Base-by-base conservation (phyloP, 2,329 filamentous ascomycete species). In the Colletotrichum musicola region DNA sequence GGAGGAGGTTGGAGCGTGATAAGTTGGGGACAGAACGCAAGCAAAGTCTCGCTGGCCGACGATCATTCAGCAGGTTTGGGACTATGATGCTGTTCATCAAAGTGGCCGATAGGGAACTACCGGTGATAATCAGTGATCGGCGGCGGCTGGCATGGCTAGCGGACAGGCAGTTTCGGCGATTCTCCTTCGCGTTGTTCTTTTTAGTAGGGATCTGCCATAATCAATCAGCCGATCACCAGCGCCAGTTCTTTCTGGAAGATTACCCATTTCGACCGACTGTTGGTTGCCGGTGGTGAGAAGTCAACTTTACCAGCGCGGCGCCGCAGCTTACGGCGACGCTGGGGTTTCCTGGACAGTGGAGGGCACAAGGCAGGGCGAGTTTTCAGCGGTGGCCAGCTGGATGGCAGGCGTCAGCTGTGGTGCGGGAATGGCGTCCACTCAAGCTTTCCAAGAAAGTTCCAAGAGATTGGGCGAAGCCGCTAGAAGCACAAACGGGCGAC, bases 361-460 rank as follows among this genome's bases (percentile, higher is more conserved):
- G 20, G 27, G 18, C 35, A 57, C 35, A 9, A 35, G 42, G 62
- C 51, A 66, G 62, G 67, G 63, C 50, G 63, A 57, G 25, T 47
- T 14, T 65, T 65, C 54, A 64, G 55, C 61, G 30, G 25, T 54
- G 58, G 42, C 35, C 55, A 60, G 65, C 62, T 68, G 60, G 62
- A 64, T n/a, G 47, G 18, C 46, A 67, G 35, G 67, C 57, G 57
- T 44, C 47, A 64, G 65, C 61, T 59, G 65, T 53, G 47, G 62
- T 68, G 64, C 67, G 67, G 67, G 51, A 62, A 68, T 62, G 67
- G 67, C 63, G 67, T 69, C 46, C 67, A 68, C 63, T 69, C 67
- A 69, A 69, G 67, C 67, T 69, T 69, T 69, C 67, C 67, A 69
- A 69, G 67, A 68, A 68, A 68, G 51, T 68, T 62, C 67, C 67